phyloP scores from a whole-genome alignment of 805 yeast genomes.

The Candida broadrunensis region DNA sequence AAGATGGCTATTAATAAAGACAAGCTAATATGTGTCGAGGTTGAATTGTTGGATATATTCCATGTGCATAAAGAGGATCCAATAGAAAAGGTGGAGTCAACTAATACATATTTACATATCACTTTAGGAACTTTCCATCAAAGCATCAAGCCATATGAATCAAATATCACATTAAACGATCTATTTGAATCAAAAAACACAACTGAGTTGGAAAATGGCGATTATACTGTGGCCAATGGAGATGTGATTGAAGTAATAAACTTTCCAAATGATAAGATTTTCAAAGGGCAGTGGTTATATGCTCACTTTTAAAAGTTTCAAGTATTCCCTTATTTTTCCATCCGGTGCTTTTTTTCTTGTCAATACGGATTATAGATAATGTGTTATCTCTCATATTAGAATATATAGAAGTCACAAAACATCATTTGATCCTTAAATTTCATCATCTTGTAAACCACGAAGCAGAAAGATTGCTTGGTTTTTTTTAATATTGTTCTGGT shows the following conservation, averaged over 20 bases:
- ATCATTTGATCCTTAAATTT: too few relatives aligned
- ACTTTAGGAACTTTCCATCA: slow-evolving; percentile 62
- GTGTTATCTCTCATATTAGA: too few relatives aligned
- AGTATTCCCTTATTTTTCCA: too few relatives aligned
- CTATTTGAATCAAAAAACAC: slow-evolving; percentile 1
- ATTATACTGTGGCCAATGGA: slow-evolving; percentile 2
- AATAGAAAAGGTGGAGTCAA: slow-evolving; percentile 5
- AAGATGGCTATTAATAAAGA: slow-evolving; percentile 47
- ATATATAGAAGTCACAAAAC: too few relatives aligned
- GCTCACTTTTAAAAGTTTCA: slow-evolving; percentile 7
- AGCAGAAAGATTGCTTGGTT: too few relatives aligned
- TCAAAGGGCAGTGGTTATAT: slow-evolving; percentile 11
- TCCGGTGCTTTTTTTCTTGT: too few relatives aligned
- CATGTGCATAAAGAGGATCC: slow-evolving; percentile 1
- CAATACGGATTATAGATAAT: too few relatives aligned
- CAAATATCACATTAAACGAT: slow-evolving; percentile 34
- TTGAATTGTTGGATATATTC: slow-evolving; percentile 14
- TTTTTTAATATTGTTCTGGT: too few relatives aligned
- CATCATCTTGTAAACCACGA: too few relatives aligned
- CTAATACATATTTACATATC: slow-evolving; percentile 48
- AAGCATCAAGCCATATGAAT: slow-evolving; percentile 47
- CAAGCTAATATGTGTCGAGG: slow-evolving; percentile 53
- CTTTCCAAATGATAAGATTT: slow-evolving; percentile 3
- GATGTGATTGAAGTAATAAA: slow-evolving; percentile 8
- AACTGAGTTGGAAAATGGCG: slow-evolving; percentile 5